Percentiles rank a stretch among this genome's conserved stretches.
These are phyloP conservation scores for Colletotrichum karsti DNA, from an alignment of 2,329 filamentous ascomycete genomes.

Conservation along the genomic window DNA sequence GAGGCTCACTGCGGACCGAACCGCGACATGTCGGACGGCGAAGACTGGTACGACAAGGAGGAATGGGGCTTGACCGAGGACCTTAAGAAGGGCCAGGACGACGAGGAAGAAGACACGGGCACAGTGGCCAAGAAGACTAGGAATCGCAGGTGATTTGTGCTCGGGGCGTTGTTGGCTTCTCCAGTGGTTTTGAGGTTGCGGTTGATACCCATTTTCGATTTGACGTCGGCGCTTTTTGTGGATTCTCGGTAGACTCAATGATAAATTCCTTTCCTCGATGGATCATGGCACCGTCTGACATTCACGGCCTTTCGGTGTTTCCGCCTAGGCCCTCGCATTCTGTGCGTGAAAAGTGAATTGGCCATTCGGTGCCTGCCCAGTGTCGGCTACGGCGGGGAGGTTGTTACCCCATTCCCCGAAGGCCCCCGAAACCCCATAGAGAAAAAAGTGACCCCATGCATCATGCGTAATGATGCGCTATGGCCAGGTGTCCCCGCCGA, in stretches of 20 bases:
- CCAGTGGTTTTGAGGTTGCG: conserved; percentile 16
- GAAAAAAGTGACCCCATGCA: conserved; percentile 6
- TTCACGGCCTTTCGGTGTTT: background rate
- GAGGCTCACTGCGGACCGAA: conserved; percentile 75
- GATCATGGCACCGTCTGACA: background rate
- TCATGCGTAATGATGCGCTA: conserved; percentile 25
- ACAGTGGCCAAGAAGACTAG: conserved; percentile 67
- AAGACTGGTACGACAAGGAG: conserved; percentile 88
- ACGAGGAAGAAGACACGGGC: conserved; percentile 79
- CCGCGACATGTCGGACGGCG: conserved; percentile 84
- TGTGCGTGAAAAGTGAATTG: background rate
- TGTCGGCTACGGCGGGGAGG: conserved; percentile 5
- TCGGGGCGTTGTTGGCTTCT: conserved; percentile 8
- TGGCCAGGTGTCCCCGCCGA: conserved; percentile 25
- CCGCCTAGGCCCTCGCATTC: background rate
- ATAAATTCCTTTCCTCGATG: background rate
- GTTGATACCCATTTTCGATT: conserved; percentile 29
- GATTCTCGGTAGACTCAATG: background rate
- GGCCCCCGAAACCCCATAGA: conserved; percentile 6
- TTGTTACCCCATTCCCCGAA: background rate
- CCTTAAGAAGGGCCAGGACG: conserved; percentile 82
- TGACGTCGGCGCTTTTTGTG: background rate
- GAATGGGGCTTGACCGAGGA: conserved; percentile 81
- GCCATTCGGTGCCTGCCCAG: background rate
- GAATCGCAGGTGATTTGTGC: conserved; percentile 53